These are phyloP conservation scores for Xylariales sp. DNA, from an alignment of 2,329 filamentous ascomycete genomes.

Conservation along the genomic window DNA sequence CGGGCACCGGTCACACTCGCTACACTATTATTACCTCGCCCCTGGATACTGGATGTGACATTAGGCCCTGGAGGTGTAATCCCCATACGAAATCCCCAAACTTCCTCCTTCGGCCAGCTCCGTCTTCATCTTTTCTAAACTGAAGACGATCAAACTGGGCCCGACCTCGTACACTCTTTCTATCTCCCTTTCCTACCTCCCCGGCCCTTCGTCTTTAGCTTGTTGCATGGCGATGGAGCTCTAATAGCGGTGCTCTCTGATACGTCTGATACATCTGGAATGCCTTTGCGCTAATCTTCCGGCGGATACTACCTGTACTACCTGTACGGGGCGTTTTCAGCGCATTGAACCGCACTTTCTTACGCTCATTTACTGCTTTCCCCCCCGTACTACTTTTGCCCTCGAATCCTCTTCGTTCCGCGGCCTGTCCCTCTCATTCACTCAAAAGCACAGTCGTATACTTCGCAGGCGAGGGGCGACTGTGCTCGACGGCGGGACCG, in stretches of 20 bases:
- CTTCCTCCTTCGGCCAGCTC: slow-evolving; percentile 10
- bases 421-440: slow-evolving; percentile 40
- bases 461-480: slow-evolving; percentile 64
- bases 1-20: slow-evolving; percentile 2
- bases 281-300: slow-evolving; percentile 37
- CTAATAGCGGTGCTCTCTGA: slow-evolving; percentile 36
- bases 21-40: not conserved
- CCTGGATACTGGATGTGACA: slow-evolving; percentile 12
- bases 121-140: slow-evolving; percentile 3
- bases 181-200: slow-evolving; percentile 18
- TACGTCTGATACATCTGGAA: slow-evolving; percentile 40
- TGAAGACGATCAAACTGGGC: slow-evolving; percentile 38
- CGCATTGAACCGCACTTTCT: slow-evolving; percentile 36
- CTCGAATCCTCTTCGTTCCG: slow-evolving; percentile 26
- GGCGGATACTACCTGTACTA: slow-evolving; percentile 38
- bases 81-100: slow-evolving; percentile 21
- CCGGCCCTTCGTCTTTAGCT: slow-evolving; percentile 26
- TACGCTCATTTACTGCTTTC: slow-evolving; percentile 39
- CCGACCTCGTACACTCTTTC: slow-evolving; percentile 29
- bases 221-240: slow-evolving; percentile 37
- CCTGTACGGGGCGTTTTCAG: slow-evolving; percentile 33
- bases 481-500: slow-evolving; percentile 58
- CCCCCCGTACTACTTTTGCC: slow-evolving; percentile 29
- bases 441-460: slow-evolving; percentile 55
- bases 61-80: slow-evolving; percentile 15